phyloP scores from a whole-genome alignment of 768 basidiomycete species.

The Piloderma croceum region DNA sequence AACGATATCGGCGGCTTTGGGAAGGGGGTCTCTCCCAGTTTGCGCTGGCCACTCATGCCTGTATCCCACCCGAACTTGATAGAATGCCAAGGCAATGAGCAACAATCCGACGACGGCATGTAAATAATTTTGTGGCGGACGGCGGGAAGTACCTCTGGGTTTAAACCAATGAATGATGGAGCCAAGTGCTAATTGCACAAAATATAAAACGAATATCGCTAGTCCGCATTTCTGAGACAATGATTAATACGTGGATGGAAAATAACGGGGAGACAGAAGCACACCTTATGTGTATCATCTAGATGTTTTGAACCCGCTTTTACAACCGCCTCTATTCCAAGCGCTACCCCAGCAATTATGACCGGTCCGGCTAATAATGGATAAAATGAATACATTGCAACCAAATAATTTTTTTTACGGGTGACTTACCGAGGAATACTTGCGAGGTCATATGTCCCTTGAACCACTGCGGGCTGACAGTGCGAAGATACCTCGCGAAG shows the following conservation, averaged over 20 bases:
- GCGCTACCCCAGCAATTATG: constrained; percentile 38
- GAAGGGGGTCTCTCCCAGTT: constrained; percentile 37
- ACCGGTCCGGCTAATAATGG: constrained; percentile 34
- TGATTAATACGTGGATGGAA: constrained; percentile 1
- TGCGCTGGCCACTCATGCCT: constrained; percentile 42
- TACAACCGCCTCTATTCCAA: constrained; percentile 37
- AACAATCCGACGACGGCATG: constrained; percentile 51
- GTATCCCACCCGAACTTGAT: constrained; percentile 45
- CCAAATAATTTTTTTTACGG: constrained; percentile 6
- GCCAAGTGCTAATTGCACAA: constrained; percentile 45
- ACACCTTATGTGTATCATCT: constrained; percentile 45
- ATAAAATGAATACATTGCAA: constrained; percentile 1
- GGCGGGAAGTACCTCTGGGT: constrained; percentile 28
- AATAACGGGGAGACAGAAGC: constrained; percentile 1
- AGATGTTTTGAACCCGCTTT: constrained; percentile 32
- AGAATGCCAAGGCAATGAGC: constrained; percentile 45
- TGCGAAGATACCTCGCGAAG: constrained; percentile 49
- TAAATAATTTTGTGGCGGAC: constrained; percentile 51
- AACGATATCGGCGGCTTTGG: constrained; percentile 32
- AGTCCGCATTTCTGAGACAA: constrained; percentile 42
- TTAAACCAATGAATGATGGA: constrained; percentile 51
- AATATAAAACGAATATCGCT: constrained; percentile 43
- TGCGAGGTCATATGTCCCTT: constrained; percentile 46
- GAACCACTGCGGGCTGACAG: constrained; percentile 47
- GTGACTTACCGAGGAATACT: constrained; percentile 38